Evolutionary conservation across 2,329 filamentous ascomycete genomes (phyloP), one percentile per base, ranked within the genome.

Genomic region (Catunica adiposa): DNA sequence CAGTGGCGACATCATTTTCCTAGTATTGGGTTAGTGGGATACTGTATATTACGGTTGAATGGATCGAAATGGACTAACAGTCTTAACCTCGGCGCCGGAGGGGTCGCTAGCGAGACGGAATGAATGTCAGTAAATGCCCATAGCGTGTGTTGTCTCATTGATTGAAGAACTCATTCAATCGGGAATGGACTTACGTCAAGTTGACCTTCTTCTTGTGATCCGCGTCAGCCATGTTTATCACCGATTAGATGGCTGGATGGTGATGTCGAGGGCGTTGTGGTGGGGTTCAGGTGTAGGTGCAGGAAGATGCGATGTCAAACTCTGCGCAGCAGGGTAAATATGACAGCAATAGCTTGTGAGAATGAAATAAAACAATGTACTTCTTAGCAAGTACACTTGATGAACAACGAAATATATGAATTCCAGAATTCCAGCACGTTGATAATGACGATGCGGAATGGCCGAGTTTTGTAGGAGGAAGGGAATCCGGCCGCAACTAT

Each of bases 1-100:
- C 92, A 48, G 92, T 98, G 54, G 92, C 82, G 60, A 84, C 88
- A 68, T 95, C 92, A 69, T 96, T 86, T 65, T 88, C 83, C 83
- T 94, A 65, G 58, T 61, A 47, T 31, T 59, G 50, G 58, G 66
- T 74, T 63, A 70, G 67, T 64, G 25, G 20, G 23, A 22, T 22
- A 17, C 26, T 17, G 20, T 25, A 53, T 51, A 48, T 40, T 55
- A 37, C 29, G 37, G 29, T 54, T 23, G 11, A 23, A 52, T 23
- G 4, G 26, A 7, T 23, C 22, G 47, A 11, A 31, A 25, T 50
- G 20, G 52, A 61, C 79, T 67, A 77, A 94, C 87, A 62, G 86
- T 78, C 75, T 86, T 92, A 72, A 82, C 79, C 69, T 94, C 88
- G 61, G 86, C 83, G 68, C 89, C 89, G 59, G 89, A 95, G 68